A percentile compares a stretch with the other conserved stretches of the same genome.
These are phyloP conservation scores for Vitis labrusca DNA, from an alignment of 164 flowering plant genomes.

Conservation along the genomic window DNA sequence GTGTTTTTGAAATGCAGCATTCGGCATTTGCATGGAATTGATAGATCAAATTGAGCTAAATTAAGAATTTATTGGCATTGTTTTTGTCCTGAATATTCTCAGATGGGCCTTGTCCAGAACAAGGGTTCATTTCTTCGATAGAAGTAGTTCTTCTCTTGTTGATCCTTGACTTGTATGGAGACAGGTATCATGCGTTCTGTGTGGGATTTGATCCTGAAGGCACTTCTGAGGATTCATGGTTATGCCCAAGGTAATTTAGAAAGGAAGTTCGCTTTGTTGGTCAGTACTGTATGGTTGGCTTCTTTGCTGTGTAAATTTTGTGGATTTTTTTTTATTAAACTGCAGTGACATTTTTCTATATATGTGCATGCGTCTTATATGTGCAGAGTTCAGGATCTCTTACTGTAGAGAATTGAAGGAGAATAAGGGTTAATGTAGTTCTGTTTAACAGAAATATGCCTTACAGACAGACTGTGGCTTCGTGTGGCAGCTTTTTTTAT, in stretches of 20 bases:
- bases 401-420: background rate
- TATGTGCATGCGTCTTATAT: background rate
- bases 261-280: background rate
- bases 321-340: background rate
- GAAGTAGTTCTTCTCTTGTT: slow-evolving; percentile 11
- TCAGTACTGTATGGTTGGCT: slow-evolving; percentile 2
- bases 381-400: background rate
- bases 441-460: background rate
- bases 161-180: slow-evolving; percentile 21
- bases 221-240: slow-evolving; percentile 77
- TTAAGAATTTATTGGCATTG: too few species aligned
- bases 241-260: slow-evolving; percentile 81
- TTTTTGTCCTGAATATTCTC: too few species aligned
- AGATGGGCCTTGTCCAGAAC: too few species aligned
- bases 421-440: background rate
- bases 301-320: background rate
- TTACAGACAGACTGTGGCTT: too few species aligned
- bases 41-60: too few species aligned
- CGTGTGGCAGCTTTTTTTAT: too few species aligned
- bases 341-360: background rate
- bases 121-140: background rate
- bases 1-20: too few species aligned
- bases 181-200: slow-evolving; percentile 97
- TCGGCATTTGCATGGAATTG: too few species aligned
- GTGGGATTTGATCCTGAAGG: slow-evolving; percentile 89